Conservation (phyloP, 2,329 filamentous ascomycete species). For the Ceratocystis harringtonii region DNA sequence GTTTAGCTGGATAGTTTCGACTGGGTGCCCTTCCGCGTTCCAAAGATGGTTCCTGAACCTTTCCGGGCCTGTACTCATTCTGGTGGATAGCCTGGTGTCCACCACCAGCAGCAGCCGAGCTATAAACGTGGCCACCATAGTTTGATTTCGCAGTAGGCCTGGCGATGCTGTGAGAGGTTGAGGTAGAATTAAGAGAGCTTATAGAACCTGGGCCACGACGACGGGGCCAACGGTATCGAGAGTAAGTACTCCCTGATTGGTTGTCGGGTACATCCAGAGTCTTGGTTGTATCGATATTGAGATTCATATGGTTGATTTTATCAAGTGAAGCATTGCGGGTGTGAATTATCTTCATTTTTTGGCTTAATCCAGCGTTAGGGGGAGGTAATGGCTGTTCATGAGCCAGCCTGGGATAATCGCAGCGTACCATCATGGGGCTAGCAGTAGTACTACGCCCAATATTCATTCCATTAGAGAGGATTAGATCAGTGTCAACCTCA, state of each 20-base stretch:
- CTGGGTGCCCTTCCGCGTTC: slow-evolving; percentile 53
- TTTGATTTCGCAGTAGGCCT: slow-evolving; percentile 43
- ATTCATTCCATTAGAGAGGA: slow-evolving; percentile 29
- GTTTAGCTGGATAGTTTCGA: slow-evolving; percentile 56
- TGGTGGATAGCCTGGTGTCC: slow-evolving; percentile 18
- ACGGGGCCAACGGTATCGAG: slow-evolving; percentile 41
- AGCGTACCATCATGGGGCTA: slow-evolving; percentile 48
- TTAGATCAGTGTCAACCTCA: background rate
- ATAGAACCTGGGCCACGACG: slow-evolving; percentile 38
- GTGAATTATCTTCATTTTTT: slow-evolving; percentile 43
- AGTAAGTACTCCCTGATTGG: slow-evolving; percentile 38
- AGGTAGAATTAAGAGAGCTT: slow-evolving; percentile 42
- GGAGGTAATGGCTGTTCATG: slow-evolving; percentile 43
- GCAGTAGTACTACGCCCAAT: slow-evolving; percentile 52
- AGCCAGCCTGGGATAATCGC: slow-evolving; percentile 28
- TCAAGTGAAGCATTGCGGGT: slow-evolving; percentile 59
- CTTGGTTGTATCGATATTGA: slow-evolving; percentile 32
- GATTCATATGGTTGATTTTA: slow-evolving; percentile 39
- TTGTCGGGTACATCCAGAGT: background rate
- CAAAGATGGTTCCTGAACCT: slow-evolving; percentile 44
- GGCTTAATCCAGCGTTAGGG: slow-evolving; percentile 31
- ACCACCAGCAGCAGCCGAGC: slow-evolving; percentile 56
- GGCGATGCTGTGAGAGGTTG: slow-evolving; percentile 37
- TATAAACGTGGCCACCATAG: slow-evolving; percentile 74
- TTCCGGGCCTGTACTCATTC: background rate